Percentiles rank a stretch among this genome's conserved stretches.
phyloP scores from a whole-genome alignment of 2,329 filamentous ascomycete species.

The Davidsoniella virescens region DNA sequence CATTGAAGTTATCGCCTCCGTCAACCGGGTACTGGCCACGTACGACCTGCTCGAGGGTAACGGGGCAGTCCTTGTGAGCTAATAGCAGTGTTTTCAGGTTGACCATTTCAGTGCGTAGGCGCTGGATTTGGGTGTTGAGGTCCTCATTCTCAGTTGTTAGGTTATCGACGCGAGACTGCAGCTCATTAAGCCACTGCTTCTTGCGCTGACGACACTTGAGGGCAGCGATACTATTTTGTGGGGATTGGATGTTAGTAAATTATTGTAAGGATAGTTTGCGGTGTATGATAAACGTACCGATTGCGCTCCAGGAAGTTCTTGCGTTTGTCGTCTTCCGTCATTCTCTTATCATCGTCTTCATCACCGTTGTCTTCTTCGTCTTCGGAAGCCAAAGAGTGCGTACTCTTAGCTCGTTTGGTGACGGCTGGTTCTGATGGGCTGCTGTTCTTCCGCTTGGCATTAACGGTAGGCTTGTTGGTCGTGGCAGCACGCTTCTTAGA shows the following conservation, averaged over 20 bases:
- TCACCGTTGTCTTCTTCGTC: slow-evolving; percentile 3
- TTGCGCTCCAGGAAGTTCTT: slow-evolving; percentile 97
- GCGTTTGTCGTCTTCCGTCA: slow-evolving; percentile 96
- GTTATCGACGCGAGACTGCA: slow-evolving; percentile 87
- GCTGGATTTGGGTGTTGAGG: slow-evolving; percentile 65
- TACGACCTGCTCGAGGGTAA: slow-evolving; percentile 60
- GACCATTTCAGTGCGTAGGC: slow-evolving; percentile 81
- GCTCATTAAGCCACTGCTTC: slow-evolving; percentile 94
- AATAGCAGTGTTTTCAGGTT: slow-evolving; percentile 85
- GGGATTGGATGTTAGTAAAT: slow-evolving; percentile 15
- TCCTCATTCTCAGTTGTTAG: slow-evolving; percentile 86
- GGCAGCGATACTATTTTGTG: slow-evolving; percentile 59
- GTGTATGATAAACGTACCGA: slow-evolving; percentile 43
- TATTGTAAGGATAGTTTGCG: neutral
- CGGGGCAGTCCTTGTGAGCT: slow-evolving; percentile 90
- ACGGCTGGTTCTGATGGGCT: slow-evolving; percentile 30
- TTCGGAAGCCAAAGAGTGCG: slow-evolving; percentile 22
- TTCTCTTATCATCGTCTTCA: slow-evolving; percentile 45
- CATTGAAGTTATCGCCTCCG: slow-evolving; percentile 34
- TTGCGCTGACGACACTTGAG: slow-evolving; percentile 95
- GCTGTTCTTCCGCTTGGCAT: slow-evolving; percentile 43
- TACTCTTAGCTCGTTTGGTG: slow-evolving; percentile 61
- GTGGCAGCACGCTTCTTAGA: slow-evolving; percentile 7
- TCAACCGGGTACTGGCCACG: slow-evolving; percentile 34
- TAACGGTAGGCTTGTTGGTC: slow-evolving; percentile 33